Evolutionary conservation across 2,329 filamentous ascomycete genomes (phyloP).

Genomic region (Colletotrichum higginsianum): DNA sequence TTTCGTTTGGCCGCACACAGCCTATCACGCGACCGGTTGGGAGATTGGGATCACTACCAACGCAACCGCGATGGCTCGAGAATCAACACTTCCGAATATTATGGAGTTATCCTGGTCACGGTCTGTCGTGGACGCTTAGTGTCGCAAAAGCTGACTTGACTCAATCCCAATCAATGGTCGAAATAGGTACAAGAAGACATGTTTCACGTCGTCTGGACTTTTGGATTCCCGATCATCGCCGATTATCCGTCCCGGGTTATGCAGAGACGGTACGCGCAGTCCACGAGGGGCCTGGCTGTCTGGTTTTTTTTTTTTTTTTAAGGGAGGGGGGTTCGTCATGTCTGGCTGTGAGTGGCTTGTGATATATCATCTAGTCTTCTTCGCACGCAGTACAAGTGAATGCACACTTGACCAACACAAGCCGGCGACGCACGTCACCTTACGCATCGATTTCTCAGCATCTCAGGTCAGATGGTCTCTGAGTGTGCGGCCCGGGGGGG

Average conservation of each 20-base stretch:
- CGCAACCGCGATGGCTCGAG: not conserved
- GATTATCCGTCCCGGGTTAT: slow-evolving; percentile 34
- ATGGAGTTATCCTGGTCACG: not conserved
- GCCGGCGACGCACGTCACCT: slow-evolving; percentile 20
- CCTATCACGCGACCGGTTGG: slow-evolving; percentile 8
- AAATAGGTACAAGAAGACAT: not conserved
- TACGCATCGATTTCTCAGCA: slow-evolving; percentile 38
- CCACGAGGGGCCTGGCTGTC: not conserved
- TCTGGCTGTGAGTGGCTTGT: not conserved
- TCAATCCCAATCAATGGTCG: not conserved
- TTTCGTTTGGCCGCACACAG: not conserved
- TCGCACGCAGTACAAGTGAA: not conserved
- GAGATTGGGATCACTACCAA: slow-evolving; percentile 3
- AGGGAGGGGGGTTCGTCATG: not conserved
- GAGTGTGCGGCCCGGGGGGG: slow-evolving; percentile 4
- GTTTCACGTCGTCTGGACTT: slow-evolving; percentile 29
- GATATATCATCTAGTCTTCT: not conserved
- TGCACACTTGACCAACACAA: slow-evolving; percentile 1
- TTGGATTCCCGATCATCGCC: slow-evolving; percentile 38
- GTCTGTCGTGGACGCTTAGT: not conserved
- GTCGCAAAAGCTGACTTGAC: not conserved
- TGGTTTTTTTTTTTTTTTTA: too few relatives aligned
- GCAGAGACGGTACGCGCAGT: slow-evolving; percentile 12
- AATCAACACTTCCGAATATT: not conserved
- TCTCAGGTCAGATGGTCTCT: slow-evolving; percentile 1